These are phyloP conservation scores for Trichophyton rubrum DNA, from an alignment of 2,329 filamentous ascomycete genomes.

Conservation along the genomic window DNA sequence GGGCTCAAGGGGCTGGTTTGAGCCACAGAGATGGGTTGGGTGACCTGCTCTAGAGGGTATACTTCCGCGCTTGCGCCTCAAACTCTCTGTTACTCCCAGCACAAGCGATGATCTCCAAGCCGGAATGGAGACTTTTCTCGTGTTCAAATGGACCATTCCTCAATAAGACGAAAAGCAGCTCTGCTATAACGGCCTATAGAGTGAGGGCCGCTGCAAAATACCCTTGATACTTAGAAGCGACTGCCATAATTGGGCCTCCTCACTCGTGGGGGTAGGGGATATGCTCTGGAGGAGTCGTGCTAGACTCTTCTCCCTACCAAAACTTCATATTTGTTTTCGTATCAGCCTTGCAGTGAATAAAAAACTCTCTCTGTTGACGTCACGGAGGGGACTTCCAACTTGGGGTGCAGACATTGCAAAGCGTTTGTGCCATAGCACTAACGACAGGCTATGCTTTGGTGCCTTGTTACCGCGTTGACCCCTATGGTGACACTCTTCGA, in stretches of 20 bases:
- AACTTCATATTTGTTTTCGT: not conserved
- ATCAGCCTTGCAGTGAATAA: not conserved
- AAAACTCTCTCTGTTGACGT: not conserved
- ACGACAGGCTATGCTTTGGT: not conserved
- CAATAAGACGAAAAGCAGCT: not conserved
- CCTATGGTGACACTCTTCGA: not conserved
- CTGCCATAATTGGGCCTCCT: not conserved
- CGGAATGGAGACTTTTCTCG: not conserved
- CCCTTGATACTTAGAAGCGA: not conserved
- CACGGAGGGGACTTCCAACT: not conserved
- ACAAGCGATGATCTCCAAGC: not conserved
- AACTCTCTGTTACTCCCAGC: not conserved
- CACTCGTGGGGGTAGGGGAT: not conserved
- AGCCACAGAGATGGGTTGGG: not conserved
- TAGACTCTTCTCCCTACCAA: not conserved
- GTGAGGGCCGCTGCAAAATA: not conserved
- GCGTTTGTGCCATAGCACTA: not conserved
- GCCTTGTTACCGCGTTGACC: not conserved
- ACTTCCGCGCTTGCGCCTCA: not conserved
- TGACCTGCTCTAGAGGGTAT: not conserved
- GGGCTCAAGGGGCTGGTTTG: not conserved
- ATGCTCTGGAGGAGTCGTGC: not conserved
- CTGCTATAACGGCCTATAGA: not conserved
- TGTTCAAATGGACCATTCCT: not conserved
- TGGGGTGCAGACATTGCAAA: not conserved